These are phyloP conservation scores for Cynara cardunculus DNA, from an alignment of 129 eudicot species.

Conservation along the genomic window DNA sequence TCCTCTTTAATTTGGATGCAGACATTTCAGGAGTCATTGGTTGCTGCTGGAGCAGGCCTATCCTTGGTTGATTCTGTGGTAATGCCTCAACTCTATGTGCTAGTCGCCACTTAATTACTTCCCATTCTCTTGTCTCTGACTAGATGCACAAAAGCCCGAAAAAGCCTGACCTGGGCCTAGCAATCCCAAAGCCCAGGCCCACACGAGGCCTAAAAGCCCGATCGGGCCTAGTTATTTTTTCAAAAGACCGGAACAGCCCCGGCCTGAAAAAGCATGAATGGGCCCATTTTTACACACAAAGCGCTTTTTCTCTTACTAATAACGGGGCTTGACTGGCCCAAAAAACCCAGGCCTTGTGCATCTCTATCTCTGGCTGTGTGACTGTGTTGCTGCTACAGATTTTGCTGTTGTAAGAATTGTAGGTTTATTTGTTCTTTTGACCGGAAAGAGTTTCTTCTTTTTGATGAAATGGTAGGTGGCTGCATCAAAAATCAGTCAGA, in stretches of 20 bases:
- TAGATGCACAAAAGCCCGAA: background rate
- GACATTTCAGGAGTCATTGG: conserved; percentile 85
- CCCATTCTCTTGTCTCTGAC: background rate
- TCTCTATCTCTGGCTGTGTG: background rate
- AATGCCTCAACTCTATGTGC: conserved; percentile 37
- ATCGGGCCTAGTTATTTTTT: too few species aligned
- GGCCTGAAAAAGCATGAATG: background rate
- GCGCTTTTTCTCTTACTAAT: background rate
- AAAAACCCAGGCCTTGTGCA: too few species aligned
- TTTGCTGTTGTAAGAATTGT: background rate
- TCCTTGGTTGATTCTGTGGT: conserved; percentile 96
- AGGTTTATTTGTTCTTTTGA: background rate
- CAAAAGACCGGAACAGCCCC: too few species aligned
- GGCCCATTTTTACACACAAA: background rate
- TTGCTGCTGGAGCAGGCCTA: conserved; percentile 97
- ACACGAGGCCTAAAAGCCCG: background rate
- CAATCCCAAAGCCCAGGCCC: background rate
- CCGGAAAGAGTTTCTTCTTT: background rate
- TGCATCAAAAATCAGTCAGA: conserved; percentile 53
- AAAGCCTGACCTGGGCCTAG: background rate
- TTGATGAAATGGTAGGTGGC: conserved; percentile 48
- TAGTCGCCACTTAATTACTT: conserved; percentile 21
- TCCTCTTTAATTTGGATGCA: conserved; percentile 29
- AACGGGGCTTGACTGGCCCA: background rate
- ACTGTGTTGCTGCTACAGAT: background rate